Base-by-base conservation (phyloP, 805 yeast genomes). In the Zygoascus tannicola region DNA sequence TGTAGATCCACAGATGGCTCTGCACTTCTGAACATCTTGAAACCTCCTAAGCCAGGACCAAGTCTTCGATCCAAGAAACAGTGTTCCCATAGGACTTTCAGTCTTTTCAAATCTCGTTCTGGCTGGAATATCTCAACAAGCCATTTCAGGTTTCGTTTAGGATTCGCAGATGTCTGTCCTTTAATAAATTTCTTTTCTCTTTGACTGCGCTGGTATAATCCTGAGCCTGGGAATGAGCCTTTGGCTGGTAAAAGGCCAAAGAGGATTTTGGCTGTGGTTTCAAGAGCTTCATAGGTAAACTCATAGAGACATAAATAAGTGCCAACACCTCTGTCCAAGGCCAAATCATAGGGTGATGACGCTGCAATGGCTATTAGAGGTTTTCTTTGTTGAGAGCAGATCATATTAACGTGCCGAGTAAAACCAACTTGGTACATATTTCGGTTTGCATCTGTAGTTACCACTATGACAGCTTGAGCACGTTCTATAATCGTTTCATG, bases 391-490 rank as follows among this genome's bases (percentile, higher is more conserved):
- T 19, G 59, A 7, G 76, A 74, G 56, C 83, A 77, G 14, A 76
- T 61, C 16, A 74, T 66, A 2, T 75, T 65, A 5, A 77, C 71
- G 48, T 75, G 76, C 50, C 77, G 78, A 19, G 78, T 75, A 23
- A 77, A 70, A 4, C 79, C 78, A 23, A 75, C 72, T 58, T 77
- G 82, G 53, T 74, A 76, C 73, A 75, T 71, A 55, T 77, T 76
- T 45, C 80, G 60, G 22, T 73, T 62, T 8, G 80, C 78, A 50
- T 76, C 81, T 3, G 80, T 74, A 7, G 80, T 59, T 26, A 59
- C 54, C 12, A 59, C 47, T 28, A 59, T 73, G 26, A 76, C 63
- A 8, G 74, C 70, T 44, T 72, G 71, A 4, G 78, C 66, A 39
- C 67, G 63, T 40, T 73, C 76, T 22, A 76, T 74, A 41, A 76